A percentile compares a stretch with the other conserved stretches of the same genome.
Evolutionary conservation across 2,329 filamentous ascomycete species (phyloP).

Genomic region (Colletotrichum sansevieriae): DNA sequence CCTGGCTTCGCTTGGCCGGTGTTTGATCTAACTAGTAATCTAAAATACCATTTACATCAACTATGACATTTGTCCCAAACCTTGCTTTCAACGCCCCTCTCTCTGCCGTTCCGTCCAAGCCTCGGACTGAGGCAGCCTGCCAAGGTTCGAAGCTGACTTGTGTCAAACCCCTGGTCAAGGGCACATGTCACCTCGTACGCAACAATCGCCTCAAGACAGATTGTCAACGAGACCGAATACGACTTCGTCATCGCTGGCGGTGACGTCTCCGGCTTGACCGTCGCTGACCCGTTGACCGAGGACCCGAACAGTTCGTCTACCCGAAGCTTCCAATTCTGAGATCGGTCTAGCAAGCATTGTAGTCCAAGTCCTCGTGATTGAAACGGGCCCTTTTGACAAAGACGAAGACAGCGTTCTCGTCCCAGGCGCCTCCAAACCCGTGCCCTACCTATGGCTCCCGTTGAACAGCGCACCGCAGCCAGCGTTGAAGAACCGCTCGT

Average conservation of each 20-base stretch:
- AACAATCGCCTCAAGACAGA: neutral
- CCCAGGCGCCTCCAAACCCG: conserved; percentile 48
- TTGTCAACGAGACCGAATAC: neutral
- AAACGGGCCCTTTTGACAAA: conserved; percentile 47
- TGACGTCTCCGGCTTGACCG: conserved; percentile 28
- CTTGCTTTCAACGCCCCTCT: neutral
- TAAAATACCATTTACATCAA: conserved; percentile 1
- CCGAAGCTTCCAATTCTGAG: neutral
- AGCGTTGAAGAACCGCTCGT: conserved; percentile 46
- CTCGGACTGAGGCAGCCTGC: neutral
- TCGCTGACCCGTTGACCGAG: conserved; percentile 27
- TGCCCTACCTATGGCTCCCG: conserved; percentile 48
- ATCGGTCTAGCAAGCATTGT: neutral
- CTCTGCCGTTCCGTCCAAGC: neutral
- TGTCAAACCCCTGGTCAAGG: neutral
- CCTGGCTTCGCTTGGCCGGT: neutral
- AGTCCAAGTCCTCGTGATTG: conserved; percentile 49
- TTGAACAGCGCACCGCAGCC: conserved; percentile 45
- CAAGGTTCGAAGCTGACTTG: conserved; percentile 10
- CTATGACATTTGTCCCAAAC: neutral
- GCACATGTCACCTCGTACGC: conserved; percentile 4
- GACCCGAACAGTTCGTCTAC: conserved; percentile 16
- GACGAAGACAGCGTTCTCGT: conserved; percentile 47
- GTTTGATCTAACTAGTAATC: neutral
- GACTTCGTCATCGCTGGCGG: conserved; percentile 35